These are phyloP conservation scores for Senna siamea DNA, from an alignment of 306 rosid species.

Conservation along the genomic window DNA sequence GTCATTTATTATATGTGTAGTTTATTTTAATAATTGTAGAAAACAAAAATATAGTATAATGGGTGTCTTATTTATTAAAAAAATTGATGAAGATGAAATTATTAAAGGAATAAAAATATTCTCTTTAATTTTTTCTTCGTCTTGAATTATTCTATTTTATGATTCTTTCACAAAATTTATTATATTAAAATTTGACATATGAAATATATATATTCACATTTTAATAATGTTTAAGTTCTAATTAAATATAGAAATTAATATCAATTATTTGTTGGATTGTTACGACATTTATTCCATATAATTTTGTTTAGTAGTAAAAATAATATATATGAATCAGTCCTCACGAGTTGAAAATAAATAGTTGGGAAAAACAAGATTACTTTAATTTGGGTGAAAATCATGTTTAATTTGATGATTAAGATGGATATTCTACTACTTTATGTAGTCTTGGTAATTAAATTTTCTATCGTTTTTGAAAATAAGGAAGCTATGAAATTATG, in stretches of 20 bases:
- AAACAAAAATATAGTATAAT: not conserved
- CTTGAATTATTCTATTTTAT: not conserved
- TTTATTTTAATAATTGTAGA: not conserved
- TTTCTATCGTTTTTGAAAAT: not conserved
- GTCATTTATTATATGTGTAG: not conserved
- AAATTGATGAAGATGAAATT: not conserved
- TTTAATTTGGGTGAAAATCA: no score
- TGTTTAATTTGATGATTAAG: not conserved
- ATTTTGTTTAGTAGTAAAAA: no score
- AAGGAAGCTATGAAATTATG: not conserved
- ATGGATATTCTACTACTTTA: no score
- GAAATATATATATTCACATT: not conserved
- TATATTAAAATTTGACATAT: not conserved
- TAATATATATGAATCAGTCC: no score
- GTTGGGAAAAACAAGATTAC: no score
- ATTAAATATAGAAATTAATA: no score
- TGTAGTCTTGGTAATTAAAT: not conserved
- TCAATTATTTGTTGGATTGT: no score
- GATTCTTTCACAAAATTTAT: slow-evolving; percentile 1
- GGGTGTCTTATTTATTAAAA: not conserved
- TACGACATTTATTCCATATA: no score
- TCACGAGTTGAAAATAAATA: no score
- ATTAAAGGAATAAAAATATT: no score
- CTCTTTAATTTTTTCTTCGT: no score
- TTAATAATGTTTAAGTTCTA: no score